phyloP scores from a whole-genome alignment of 371 early-diverging fungal genomes.

The Mortierella sp. region DNA sequence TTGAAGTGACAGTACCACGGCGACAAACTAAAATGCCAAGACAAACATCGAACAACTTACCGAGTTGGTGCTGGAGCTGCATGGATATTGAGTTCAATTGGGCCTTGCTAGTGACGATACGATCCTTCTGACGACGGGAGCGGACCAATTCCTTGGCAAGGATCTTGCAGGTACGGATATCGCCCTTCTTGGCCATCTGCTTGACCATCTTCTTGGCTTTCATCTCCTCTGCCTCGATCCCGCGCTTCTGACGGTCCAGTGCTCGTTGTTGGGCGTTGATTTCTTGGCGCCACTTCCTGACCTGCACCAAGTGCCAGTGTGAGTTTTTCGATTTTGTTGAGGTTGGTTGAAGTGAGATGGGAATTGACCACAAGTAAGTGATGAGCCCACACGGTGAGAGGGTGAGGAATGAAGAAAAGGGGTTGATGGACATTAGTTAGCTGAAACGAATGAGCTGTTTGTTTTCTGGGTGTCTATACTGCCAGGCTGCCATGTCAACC shows the following conservation, averaged over 20 bases:
- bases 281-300: slow-evolving; percentile 91
- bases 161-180: slow-evolving; percentile 80
- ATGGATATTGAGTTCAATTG: slow-evolving; percentile 92
- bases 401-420: background rate
- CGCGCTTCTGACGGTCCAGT: slow-evolving; percentile 87
- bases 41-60: slow-evolving; percentile 57
- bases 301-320: slow-evolving; percentile 60
- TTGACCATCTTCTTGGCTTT: slow-evolving; percentile 88
- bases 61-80: slow-evolving; percentile 92
- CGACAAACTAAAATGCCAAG: background rate
- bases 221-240: slow-evolving; percentile 85
- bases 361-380: background rate
- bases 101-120: slow-evolving; percentile 90
- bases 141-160: slow-evolving; percentile 91
- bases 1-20: background rate
- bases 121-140: slow-evolving; percentile 82
- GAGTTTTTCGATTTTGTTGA: background rate
- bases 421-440: background rate
- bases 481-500: background rate
- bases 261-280: slow-evolving; percentile 90
- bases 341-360: slow-evolving; percentile 5
- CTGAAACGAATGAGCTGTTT: background rate
- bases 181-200: slow-evolving; percentile 90
- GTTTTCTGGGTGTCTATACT: too few relatives aligned
- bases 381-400: background rate